Base-by-base conservation (phyloP, 2,329 filamentous ascomycete species). In the Microdochium trichocladiopsis region DNA sequence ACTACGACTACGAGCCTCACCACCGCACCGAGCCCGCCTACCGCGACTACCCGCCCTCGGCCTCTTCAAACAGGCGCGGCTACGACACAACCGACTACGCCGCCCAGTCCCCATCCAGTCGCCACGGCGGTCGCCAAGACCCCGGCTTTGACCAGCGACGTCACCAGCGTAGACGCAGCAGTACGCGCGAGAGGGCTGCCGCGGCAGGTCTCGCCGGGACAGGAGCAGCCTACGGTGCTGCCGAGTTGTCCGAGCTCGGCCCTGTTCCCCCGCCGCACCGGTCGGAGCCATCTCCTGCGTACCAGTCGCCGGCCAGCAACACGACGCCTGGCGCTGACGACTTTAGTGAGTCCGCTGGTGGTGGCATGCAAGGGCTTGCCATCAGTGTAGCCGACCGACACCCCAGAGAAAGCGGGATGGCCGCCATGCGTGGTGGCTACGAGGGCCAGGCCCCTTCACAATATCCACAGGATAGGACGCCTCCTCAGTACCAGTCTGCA, bases 281-380 rank as follows among this genome's bases (percentile, higher is more conserved):
- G 25, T 48, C 41, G 36, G 31, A 49, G 21, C 37, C 12, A n/a
- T n/a, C n/a, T 28, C 23, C 24, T 12, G 47, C 24, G 48, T 60
- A 55, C 50, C 56, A 60, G 52, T 57, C 57, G n/a, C 58, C 67
- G 22, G 63, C 62, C 48, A 67, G 63, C 58, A 75, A 70, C 60
- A 69, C 74, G 52, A 86, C 83, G 1, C 82, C 83, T 2, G 84
- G 82, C 31, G 77, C 81, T 55, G 84, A 90, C 69, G 88, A 89
- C 64, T 81, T 86, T 57, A 77, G 84, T 55, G 74, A 81, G 49
- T 67, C 73, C 37, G 81, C 86, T 16, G 75, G 77, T 22, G 86
- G 84, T 59, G 86, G 84, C 52, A 83, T 90, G 67, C 76, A 84
- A 25, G 84, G 84, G 51, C 81, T 88, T 54, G 85, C 86, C 37